phyloP scores from a whole-genome alignment of 2,329 filamentous ascomycete species.

The Fragosphaeria purpurea region DNA sequence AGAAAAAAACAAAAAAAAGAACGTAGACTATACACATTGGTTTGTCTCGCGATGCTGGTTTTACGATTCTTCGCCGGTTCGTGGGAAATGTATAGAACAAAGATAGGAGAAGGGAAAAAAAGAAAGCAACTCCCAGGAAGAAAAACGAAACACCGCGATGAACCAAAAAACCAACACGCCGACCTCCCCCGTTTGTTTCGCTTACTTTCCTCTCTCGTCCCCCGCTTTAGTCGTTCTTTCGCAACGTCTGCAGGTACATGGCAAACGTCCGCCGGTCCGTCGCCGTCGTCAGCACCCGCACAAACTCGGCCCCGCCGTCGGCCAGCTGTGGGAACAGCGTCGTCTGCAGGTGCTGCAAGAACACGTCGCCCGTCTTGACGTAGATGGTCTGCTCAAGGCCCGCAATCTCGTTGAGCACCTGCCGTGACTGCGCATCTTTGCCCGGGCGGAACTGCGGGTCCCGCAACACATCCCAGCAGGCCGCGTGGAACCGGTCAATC shows the following conservation, averaged over 20 bases:
- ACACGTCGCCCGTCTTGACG: slow-evolving; percentile 75
- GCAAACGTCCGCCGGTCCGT: slow-evolving; percentile 53
- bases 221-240: slow-evolving; percentile 28
- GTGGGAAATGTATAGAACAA: background rate
- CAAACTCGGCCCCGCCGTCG: slow-evolving; percentile 45
- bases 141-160: too few species aligned
- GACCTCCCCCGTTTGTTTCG: background rate
- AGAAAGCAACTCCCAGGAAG: background rate
- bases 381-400: slow-evolving; percentile 83
- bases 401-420: slow-evolving; percentile 81
- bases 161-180: too few species aligned
- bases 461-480: slow-evolving; percentile 81
- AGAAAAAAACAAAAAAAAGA: too few species aligned
- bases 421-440: slow-evolving; percentile 74
- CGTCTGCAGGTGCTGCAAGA: slow-evolving; percentile 58
- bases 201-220: background rate
- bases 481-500: slow-evolving; percentile 75
- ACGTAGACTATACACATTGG: too few species aligned
- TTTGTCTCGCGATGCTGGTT: too few species aligned
- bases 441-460: slow-evolving; percentile 70
- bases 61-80: too few species aligned
- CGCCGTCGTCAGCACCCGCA: slow-evolving; percentile 47
- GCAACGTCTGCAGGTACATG: slow-evolving; percentile 50
- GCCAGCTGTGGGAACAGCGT: slow-evolving; percentile 56
- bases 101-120: background rate